Evolutionary conservation across 495 filamentous ascomycete genomes (phyloP).

Genomic region (Annulohypoxylon stygium): DNA sequence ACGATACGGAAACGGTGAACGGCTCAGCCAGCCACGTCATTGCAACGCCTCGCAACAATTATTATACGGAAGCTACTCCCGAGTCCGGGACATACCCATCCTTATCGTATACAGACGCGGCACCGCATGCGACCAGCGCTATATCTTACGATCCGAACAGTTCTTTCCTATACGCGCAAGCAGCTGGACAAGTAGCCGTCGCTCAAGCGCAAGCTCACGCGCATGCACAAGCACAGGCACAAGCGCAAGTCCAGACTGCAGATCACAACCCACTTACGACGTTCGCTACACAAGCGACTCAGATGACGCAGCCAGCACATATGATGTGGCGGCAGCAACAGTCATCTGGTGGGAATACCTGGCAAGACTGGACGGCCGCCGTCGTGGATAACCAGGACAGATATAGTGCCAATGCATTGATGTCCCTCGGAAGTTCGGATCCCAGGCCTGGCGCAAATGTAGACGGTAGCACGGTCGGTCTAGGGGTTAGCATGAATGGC

Average conservation of each 20-base stretch:
- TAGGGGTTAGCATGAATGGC: constrained; percentile 45
- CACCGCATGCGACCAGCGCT: constrained; percentile 41
- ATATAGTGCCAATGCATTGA: constrained; percentile 58
- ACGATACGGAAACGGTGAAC: constrained; percentile 41
- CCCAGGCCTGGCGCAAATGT: constrained; percentile 41
- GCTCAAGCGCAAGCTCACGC: constrained; percentile 43
- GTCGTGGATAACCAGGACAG: constrained; percentile 61
- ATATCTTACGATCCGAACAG: constrained; percentile 44
- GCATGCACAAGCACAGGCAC: constrained; percentile 44
- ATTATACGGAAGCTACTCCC: constrained; percentile 42
- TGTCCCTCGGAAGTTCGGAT: constrained; percentile 54
- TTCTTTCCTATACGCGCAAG: constrained; percentile 47
- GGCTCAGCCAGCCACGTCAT: constrained; percentile 48
- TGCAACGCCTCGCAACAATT: constrained; percentile 39
- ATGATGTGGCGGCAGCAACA: constrained; percentile 51
- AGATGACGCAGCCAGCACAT: constrained; percentile 46
- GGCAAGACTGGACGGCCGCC: constrained; percentile 63
- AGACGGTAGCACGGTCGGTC: constrained; percentile 28
- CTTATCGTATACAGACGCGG: constrained; percentile 42
- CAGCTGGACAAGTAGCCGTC: constrained; percentile 42
- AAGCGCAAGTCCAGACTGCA: constrained; percentile 47
- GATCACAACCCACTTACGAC: constrained; percentile 47
- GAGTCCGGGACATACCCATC: constrained; percentile 44
- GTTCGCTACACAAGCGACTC: constrained; percentile 47
- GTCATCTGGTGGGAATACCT: constrained; percentile 55